Conservation (phyloP, 2,329 filamentous ascomycete species). For the Neopestalotiopsis sp. region DNA sequence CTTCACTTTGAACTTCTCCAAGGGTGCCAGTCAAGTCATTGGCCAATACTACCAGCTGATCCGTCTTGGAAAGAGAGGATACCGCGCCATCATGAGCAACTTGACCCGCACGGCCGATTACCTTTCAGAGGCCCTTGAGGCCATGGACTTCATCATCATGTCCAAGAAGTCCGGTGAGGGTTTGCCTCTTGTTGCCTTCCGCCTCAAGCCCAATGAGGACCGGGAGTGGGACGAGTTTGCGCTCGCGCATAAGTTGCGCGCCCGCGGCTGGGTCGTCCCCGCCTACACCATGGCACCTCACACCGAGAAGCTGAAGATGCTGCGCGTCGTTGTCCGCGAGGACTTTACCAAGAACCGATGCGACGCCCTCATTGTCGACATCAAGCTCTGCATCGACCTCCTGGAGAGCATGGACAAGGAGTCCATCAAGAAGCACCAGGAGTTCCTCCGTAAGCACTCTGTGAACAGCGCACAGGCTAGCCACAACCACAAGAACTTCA, state of each 20-base stretch:
- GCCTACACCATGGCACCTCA: conserved; percentile 97
- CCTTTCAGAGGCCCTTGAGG: conserved; percentile 73
- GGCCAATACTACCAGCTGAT: conserved; percentile 98
- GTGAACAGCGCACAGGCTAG: conserved; percentile 56
- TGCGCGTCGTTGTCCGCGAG: conserved; percentile 90
- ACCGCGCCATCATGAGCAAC: conserved; percentile 92
- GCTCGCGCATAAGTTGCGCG: conserved; percentile 82
- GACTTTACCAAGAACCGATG: conserved; percentile 86
- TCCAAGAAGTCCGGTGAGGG: conserved; percentile 78
- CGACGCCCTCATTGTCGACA: conserved; percentile 77
- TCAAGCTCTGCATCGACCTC: conserved; percentile 76
- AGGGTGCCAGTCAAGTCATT: conserved; percentile 92
- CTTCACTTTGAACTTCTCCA: conserved; percentile 97
- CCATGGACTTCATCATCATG: conserved; percentile 86
- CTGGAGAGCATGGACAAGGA: conserved; percentile 77
- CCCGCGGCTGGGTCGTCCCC: conserved; percentile 90
- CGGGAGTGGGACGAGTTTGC: conserved; percentile 75
- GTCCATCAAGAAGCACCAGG: conserved; percentile 70
- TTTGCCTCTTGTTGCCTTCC: conserved; percentile 89
- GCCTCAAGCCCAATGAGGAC: conserved; percentile 67
- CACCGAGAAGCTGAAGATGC: conserved; percentile 83
- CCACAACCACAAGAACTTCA: conserved; percentile 56
- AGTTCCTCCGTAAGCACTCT: conserved; percentile 65
- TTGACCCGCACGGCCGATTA: conserved; percentile 90
- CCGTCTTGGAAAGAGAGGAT: conserved; percentile 89